phyloP scores from a whole-genome alignment of 306 rosid species.

The Senna siamea region DNA sequence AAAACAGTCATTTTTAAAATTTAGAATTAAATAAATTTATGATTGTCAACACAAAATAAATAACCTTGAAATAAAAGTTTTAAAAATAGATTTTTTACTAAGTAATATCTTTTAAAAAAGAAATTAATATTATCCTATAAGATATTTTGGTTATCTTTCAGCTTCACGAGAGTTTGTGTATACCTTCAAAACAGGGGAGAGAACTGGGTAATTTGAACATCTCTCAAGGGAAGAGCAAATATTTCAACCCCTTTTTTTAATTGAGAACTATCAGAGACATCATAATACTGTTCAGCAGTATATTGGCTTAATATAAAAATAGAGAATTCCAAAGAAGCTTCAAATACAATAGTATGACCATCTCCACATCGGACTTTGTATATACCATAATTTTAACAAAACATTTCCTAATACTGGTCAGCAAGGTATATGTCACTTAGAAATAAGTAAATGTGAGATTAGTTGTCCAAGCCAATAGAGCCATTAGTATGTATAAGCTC shows the following conservation, averaged over 20 bases:
- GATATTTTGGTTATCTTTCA: too few relatives aligned
- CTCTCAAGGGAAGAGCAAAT: too few relatives aligned
- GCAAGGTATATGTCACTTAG: conserved; percentile 7
- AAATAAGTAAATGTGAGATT: conserved; percentile 10
- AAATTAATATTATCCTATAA: too few relatives aligned
- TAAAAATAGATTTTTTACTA: too few relatives aligned
- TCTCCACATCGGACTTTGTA: conserved; percentile 28
- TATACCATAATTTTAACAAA: conserved; percentile 31
- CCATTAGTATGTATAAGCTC: conserved; percentile 16
- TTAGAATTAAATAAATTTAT: too few relatives aligned
- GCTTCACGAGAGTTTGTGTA: too few relatives aligned
- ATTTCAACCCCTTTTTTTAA: not conserved
- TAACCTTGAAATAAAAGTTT: too few relatives aligned
- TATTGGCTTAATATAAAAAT: conserved; percentile 29
- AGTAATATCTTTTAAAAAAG: too few relatives aligned
- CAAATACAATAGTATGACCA: conserved; percentile 19
- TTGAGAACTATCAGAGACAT: conserved; percentile 10
- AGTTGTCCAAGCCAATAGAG: conserved; percentile 28
- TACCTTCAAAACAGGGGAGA: too few relatives aligned
- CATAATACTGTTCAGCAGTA: conserved; percentile 27
- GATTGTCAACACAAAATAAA: too few relatives aligned
- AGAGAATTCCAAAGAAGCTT: conserved; percentile 26
- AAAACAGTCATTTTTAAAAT: too few relatives aligned
- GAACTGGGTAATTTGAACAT: too few relatives aligned
- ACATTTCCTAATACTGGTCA: not conserved